Evolutionary conservation across 352 stramenopile genomes (phyloP), one percentile per base, ranked within the genome.

Genomic region (Pythium plurisporium): DNA sequence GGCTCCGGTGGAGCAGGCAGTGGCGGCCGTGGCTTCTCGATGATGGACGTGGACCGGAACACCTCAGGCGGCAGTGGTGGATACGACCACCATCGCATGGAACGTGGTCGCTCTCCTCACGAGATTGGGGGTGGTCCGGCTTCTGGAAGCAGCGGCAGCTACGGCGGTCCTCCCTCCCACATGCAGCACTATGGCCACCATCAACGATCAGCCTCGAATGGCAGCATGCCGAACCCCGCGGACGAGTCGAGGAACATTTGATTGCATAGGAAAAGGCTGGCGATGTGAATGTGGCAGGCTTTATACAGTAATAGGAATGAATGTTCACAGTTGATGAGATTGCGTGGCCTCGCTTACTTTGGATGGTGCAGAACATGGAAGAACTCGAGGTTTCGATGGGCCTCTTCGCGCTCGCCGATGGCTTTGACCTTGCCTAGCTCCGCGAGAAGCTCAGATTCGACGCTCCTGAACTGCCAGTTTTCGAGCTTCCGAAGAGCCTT

Each of bases 311-410:
- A 22, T 30, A 53, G 43, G 22, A 22, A 4, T 12, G 12, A 12
- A 9, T 19, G 26, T 15, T 29, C 29, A 26, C 9, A 51, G 12
- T 22, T 2, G 20, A 42, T 44, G 38, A 27, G 38, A 27, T 44
- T 42, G n/a, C 17, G n/a, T 44, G 19, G n/a, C 14, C 36, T 31
- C 14, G 45, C 49, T 49, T 33, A 50, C 43, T 34, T 42, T 56
- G 27, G 9, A 20, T 50, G 43, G 14, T 47, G 70, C 2, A 82
- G 65, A 6, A 82, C 66, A 58, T 89, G 77, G 60, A 70, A 82
- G 62, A 89, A 87, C 59, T 89, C 79, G 42, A 89, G 74, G 55
- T 87, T 89, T 17, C 77, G 65, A 23, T 80, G 71, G 38, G 75
- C 69, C 43, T 89, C 79, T 48, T 89, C 79, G 20, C 63, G 26